phyloP scores from a whole-genome alignment of 139 green algal genomes.

The Deuterostichococcus epilithicus region DNA sequence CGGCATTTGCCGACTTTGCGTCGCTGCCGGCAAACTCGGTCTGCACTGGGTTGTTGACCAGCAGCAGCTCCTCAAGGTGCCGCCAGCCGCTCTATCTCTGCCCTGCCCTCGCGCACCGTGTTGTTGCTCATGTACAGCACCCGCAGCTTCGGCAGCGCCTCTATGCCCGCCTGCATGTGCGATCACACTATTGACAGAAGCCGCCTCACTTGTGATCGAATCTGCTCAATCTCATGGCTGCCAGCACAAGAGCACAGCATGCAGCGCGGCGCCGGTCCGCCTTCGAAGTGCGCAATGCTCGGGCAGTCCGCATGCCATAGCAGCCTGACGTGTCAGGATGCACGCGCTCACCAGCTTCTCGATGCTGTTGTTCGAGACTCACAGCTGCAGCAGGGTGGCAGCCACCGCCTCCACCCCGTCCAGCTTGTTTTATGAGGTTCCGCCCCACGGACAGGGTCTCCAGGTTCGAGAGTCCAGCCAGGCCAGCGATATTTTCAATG shows the following conservation, averaged over 20 bases:
- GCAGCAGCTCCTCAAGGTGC: conserved; percentile 79
- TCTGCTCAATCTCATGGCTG: no score
- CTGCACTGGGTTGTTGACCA: conserved; percentile 85
- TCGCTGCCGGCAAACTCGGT: conserved; percentile 66
- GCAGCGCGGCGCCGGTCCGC: no score
- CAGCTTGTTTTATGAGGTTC: conserved; percentile 93
- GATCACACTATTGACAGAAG: no score
- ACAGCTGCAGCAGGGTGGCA: conserved; percentile 88
- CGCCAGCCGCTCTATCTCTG: conserved; percentile 71
- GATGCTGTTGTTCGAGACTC: conserved; percentile 92
- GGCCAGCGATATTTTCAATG: conserved; percentile 87
- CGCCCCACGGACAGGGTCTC: conserved; percentile 79
- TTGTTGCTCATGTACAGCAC: conserved; percentile 92
- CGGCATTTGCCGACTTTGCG: conserved; percentile 34
- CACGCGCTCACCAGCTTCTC: conserved; percentile 63
- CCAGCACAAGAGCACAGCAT: no score
- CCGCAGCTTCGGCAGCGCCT: conserved; percentile 75
- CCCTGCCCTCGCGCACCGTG: conserved; percentile 64
- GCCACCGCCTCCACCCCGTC: conserved; percentile 87
- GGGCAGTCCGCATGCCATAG: no score
- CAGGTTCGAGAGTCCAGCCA: conserved; percentile 76
- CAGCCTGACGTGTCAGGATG: background rate
- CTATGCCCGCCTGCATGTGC: conserved; percentile 59
- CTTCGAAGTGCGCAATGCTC: no score
- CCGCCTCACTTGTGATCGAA: no score